Conservation (phyloP, 1,284 basidiomycete species). For the Leucoagaricus sp. region DNA sequence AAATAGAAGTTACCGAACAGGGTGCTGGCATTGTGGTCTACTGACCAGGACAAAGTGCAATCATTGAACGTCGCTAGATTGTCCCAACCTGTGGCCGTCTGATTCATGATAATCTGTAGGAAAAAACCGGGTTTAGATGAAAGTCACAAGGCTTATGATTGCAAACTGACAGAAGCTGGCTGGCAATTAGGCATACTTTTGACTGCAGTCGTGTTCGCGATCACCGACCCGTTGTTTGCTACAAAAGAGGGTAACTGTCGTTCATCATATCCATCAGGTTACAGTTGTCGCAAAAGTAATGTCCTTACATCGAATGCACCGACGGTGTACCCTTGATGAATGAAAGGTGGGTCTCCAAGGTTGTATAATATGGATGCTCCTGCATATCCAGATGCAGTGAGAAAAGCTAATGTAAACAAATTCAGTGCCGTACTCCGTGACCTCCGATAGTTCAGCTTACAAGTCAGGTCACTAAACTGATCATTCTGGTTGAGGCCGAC, state of each 20-base stretch:
- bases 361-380: slow-evolving; percentile 48
- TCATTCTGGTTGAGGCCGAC: slow-evolving; percentile 45
- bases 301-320: slow-evolving; percentile 41
- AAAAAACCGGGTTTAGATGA: background rate
- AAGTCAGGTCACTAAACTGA: slow-evolving; percentile 47
- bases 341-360: slow-evolving; percentile 45
- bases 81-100: slow-evolving; percentile 37
- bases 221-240: slow-evolving; percentile 38
- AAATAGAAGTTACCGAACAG: slow-evolving; percentile 40
- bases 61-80: slow-evolving; percentile 40
- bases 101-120: slow-evolving; percentile 32
- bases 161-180: slow-evolving; percentile 34
- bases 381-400: slow-evolving; percentile 54
- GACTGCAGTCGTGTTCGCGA: slow-evolving; percentile 49
- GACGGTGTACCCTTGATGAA: slow-evolving; percentile 44
- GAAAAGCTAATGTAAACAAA: slow-evolving; percentile 39
- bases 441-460: slow-evolving; percentile 29
- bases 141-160: background rate
- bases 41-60: slow-evolving; percentile 42
- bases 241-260: slow-evolving; percentile 29
- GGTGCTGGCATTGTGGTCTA: slow-evolving; percentile 37
- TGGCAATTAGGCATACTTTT: slow-evolving; percentile 46
- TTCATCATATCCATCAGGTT: background rate
- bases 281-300: slow-evolving; percentile 6
- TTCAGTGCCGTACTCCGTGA: background rate